Evolutionary conservation across 495 filamentous ascomycete genomes (phyloP), one percentile per base, ranked within the genome.

Genomic region (Trichodelitschia bisporula): DNA sequence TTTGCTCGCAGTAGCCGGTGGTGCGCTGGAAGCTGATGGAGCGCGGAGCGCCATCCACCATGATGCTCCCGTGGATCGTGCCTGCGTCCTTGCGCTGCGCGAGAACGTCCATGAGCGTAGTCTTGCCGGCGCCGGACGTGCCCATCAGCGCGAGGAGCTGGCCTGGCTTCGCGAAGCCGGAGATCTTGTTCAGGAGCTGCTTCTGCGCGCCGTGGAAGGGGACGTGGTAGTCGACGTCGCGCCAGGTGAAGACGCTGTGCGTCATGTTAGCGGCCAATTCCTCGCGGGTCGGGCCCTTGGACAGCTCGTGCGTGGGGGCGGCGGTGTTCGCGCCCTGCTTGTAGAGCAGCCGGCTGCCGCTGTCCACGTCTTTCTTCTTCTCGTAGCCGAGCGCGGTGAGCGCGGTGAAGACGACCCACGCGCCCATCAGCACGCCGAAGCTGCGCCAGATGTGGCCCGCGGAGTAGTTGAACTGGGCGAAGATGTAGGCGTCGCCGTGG

Each of bases 1-100:
- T 76, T 47, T 92, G 80, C 46, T 89, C 68, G 39, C 75, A 78
- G 50, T 77, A 90, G 18, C 80, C 80, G 20, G 77, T 84, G 13
- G 62, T 62, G 14, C 80, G 62, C 42, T 83, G 76, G 49, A 90
- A 92, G 15, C 73, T 69, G 5, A 53, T 44, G 0, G 62, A 68
- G 0, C 80, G 59, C 0, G 62, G 51, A 18, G 62, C 62, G 12
- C 79, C 80, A 39, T 89, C 75, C 3, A 90, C 72, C 9, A 80
- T 58, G 63, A 84, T 77, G 15, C 72, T 61, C 9, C 78, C 78
- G 4, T 48, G 49, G 10, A 84, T 57, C 2, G 77, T 63, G 16
- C 80, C 80, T 38, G 62, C 63, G 12, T 58, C 69, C 43, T 79
- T 67, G 8, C 79, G 66, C 38, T 89, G 77, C 3, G 77, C 68